Evolutionary conservation across 441 rosid species (phyloP).

Genomic region (Gossypium schwendimanii): DNA sequence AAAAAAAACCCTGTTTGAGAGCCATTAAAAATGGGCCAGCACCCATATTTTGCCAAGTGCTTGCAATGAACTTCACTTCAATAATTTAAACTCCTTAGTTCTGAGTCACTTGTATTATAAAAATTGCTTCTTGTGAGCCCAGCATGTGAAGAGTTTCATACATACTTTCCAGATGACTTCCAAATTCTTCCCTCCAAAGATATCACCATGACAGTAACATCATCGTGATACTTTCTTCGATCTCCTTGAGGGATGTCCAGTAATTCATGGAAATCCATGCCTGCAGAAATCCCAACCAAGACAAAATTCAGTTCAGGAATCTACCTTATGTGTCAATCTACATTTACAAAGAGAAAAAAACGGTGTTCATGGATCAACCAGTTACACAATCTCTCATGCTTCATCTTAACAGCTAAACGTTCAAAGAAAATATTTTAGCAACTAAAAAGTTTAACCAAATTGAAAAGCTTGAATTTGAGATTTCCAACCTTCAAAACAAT

Average conservation of each 20-base stretch:
- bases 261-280: conserved; percentile 81
- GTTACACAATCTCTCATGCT: not conserved
- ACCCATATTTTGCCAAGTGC: conserved; percentile 7
- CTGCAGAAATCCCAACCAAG: conserved; percentile 28
- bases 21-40: conserved; percentile 25
- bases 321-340: not conserved
- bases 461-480: not conserved
- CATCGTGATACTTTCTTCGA: conserved; percentile 90
- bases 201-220: conserved; percentile 88
- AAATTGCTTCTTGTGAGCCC: conserved; percentile 11
- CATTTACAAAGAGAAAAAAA: not conserved
- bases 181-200: conserved; percentile 94
- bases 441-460: not conserved
- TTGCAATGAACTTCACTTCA: conserved; percentile 11
- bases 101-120: not conserved
- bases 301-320: not conserved
- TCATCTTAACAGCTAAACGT: conserved; percentile 2
- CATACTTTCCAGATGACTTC: conserved; percentile 93
- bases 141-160: conserved; percentile 28
- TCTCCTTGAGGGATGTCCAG: conserved; percentile 95
- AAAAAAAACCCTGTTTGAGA: not conserved
- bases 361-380: not conserved
- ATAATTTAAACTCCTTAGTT: not conserved
- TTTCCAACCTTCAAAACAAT: not conserved
- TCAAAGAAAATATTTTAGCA: not conserved